phyloP scores from a whole-genome alignment of 768 basidiomycete species.

The Sporobolomyces pararoseus region DNA sequence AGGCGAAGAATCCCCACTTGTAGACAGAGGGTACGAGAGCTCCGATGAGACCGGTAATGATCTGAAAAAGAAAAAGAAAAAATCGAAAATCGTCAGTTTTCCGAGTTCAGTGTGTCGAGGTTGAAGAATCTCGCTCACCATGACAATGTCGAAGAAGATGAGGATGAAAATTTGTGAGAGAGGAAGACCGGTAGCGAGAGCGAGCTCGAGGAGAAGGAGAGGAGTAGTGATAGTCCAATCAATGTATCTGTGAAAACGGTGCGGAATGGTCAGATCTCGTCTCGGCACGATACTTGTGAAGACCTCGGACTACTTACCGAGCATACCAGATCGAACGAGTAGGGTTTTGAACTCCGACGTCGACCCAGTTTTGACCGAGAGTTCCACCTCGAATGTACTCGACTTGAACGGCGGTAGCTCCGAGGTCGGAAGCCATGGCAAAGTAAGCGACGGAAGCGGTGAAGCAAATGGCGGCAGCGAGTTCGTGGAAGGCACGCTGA shows the following conservation, averaged over 20 bases:
- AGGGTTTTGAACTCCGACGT: slow-evolving; percentile 34
- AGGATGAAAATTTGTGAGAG: slow-evolving; percentile 56
- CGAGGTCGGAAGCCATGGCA: slow-evolving; percentile 60
- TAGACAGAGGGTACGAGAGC: slow-evolving; percentile 53
- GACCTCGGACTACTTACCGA: slow-evolving; percentile 56
- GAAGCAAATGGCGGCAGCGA: slow-evolving; percentile 53
- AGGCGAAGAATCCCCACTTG: slow-evolving; percentile 52
- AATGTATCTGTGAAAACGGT: slow-evolving; percentile 51
- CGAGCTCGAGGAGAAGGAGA: slow-evolving; percentile 56
- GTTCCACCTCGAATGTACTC: slow-evolving; percentile 52
- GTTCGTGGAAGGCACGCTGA: slow-evolving; percentile 56
- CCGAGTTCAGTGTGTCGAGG: slow-evolving; percentile 21
- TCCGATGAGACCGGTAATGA: slow-evolving; percentile 54
- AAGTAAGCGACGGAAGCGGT: slow-evolving; percentile 53
- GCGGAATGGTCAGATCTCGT: too few species aligned
- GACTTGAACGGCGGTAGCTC: slow-evolving; percentile 54
- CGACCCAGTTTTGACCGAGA: slow-evolving; percentile 37
- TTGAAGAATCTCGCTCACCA: slow-evolving; percentile 52
- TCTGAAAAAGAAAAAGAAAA: too few species aligned
- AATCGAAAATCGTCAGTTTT: too few species aligned
- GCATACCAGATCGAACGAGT: slow-evolving; percentile 53
- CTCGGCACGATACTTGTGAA: too few species aligned
- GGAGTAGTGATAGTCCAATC: slow-evolving; percentile 62
- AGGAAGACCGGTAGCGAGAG: slow-evolving; percentile 56
- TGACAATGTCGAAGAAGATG: slow-evolving; percentile 53